These are phyloP conservation scores for Ramaria rubella DNA, from an alignment of 768 basidiomycete species.

Conservation along the genomic window DNA sequence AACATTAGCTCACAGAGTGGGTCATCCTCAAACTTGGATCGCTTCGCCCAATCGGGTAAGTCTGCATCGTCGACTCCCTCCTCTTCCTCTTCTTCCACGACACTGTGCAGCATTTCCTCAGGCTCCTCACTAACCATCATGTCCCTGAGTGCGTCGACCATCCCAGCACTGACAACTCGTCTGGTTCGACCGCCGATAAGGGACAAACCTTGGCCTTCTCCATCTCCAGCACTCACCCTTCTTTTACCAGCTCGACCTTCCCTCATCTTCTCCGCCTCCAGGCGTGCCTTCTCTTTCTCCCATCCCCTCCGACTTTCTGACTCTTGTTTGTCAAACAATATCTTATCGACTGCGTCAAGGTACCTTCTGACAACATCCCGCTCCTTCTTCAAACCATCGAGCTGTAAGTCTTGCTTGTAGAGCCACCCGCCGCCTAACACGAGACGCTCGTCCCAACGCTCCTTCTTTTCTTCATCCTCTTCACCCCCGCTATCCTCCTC, in stretches of 20 bases:
- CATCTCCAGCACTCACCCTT: constrained; percentile 43
- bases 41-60: constrained; percentile 73
- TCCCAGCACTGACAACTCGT: constrained; percentile 54
- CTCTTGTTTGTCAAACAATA: constrained; percentile 60
- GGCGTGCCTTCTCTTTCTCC: constrained; percentile 38
- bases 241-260: constrained; percentile 35
- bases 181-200: constrained; percentile 17
- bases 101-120: constrained; percentile 43
- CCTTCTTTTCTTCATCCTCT: constrained; percentile 49
- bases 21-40: constrained; percentile 46
- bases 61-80: constrained; percentile 60
- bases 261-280: constrained; percentile 37
- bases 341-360: constrained; percentile 72
- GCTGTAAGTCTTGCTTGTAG: constrained; percentile 58
- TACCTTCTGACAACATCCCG: constrained; percentile 51
- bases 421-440: constrained; percentile 80
- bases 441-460: constrained; percentile 76
- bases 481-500: constrained; percentile 45
- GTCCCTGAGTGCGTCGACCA: constrained; percentile 46
- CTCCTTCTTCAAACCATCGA: constrained; percentile 52
- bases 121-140: constrained; percentile 50
- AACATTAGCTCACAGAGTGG: constrained; percentile 44
- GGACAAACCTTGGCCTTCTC: constrained; percentile 19
- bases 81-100: constrained; percentile 37
- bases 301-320: constrained; percentile 40